phyloP scores from a whole-genome alignment of 2,329 filamentous ascomycete genomes.

The Penicillium sp. region DNA sequence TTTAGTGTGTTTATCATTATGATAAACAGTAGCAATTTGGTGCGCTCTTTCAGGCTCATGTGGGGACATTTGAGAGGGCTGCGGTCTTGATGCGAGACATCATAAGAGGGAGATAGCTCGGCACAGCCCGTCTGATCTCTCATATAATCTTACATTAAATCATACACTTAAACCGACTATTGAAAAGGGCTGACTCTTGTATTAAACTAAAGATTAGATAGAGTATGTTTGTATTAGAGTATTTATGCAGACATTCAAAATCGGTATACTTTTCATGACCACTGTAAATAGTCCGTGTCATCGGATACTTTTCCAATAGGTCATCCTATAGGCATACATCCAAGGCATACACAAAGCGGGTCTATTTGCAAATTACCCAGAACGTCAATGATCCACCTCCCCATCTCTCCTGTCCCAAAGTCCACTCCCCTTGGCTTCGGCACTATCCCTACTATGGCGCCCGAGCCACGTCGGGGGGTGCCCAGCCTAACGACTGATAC shows the following conservation, averaged over 20 bases:
- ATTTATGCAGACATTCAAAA: not conserved
- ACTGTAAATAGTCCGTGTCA: not conserved
- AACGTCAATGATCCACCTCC: constrained; percentile 22
- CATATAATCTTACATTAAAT: not conserved
- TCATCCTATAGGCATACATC: not conserved
- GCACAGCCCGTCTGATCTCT: constrained; percentile 19
- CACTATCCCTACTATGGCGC: constrained; percentile 27
- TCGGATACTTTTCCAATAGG: not conserved
- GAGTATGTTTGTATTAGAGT: not conserved
- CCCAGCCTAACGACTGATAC: constrained; percentile 23
- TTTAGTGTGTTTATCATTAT: not conserved
- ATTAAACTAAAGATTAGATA: not conserved
- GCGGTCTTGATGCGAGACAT: constrained; percentile 28
- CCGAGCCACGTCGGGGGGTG: constrained; percentile 21
- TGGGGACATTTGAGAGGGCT: not conserved
- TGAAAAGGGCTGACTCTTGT: not conserved
- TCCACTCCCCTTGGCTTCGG: constrained; percentile 11
- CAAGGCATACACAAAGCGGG: not conserved
- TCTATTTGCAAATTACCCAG: constrained; percentile 24
- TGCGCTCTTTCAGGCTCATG: not conserved
- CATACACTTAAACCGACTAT: not conserved
- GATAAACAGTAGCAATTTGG: not conserved
- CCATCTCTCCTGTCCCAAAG: constrained; percentile 2
- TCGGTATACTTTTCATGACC: not conserved
- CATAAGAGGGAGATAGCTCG: constrained; percentile 31